Evolutionary conservation across 768 basidiomycete species (phyloP).

Genomic region (Hericium rajendrae): DNA sequence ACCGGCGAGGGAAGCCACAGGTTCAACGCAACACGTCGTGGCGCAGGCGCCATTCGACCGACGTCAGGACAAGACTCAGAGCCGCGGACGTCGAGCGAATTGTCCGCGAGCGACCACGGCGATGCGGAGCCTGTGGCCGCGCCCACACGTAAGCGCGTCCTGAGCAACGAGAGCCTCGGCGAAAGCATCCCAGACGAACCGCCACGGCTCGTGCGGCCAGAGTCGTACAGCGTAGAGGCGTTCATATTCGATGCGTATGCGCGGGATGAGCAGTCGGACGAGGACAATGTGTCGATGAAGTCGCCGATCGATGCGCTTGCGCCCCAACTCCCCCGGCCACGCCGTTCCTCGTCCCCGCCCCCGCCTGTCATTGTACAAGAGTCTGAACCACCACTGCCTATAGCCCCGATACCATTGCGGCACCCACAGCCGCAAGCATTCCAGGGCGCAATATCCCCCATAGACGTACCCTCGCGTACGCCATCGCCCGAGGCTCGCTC

Average conservation of each 20-base stretch:
- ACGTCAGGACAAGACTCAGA: slow-evolving; percentile 2
- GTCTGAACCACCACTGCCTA: slow-evolving; percentile 2
- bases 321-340: slow-evolving; percentile 2
- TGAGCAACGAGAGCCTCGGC: slow-evolving; percentile 34
- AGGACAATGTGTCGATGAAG: slow-evolving; percentile 3
- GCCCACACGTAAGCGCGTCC: slow-evolving; percentile 28
- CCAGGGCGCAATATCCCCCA: slow-evolving; percentile 31
- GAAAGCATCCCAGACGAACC: slow-evolving; percentile 18
- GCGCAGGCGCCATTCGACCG: slow-evolving; percentile 22
- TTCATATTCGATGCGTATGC: slow-evolving; percentile 82
- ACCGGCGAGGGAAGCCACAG: slow-evolving; percentile 79
- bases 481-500: slow-evolving; percentile 40
- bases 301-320: slow-evolving; percentile 2
- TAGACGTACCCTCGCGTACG: slow-evolving; percentile 35
- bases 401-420: slow-evolving; percentile 19
- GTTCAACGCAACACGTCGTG: slow-evolving; percentile 43
- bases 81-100: slow-evolving; percentile 56
- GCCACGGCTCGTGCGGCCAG: slow-evolving; percentile 32
- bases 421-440: slow-evolving; percentile 11
- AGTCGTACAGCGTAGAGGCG: slow-evolving; percentile 74
- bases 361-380: not conserved
- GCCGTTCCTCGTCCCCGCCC: slow-evolving; percentile 7
- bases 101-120: slow-evolving; percentile 35
- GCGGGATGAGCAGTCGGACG: slow-evolving; percentile 40
- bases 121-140: slow-evolving; percentile 23